These are phyloP conservation scores for Rhexocercosporidium sp. DNA, from an alignment of 2,329 filamentous ascomycete genomes.

Conservation along the genomic window DNA sequence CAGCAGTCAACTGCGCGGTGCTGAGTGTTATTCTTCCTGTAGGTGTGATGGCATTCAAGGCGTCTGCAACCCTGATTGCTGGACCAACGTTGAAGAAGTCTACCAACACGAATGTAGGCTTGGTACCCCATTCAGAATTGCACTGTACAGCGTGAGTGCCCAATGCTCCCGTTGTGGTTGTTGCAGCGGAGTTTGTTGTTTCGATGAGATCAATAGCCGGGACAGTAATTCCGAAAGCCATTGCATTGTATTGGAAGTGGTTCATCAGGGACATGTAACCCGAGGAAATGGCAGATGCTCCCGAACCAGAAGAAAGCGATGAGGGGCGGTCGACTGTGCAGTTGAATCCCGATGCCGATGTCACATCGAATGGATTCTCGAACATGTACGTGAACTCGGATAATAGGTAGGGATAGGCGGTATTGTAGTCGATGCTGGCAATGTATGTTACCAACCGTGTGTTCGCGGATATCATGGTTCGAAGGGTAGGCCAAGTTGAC, in stretches of 20 bases:
- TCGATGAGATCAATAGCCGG: slow-evolving; percentile 65
- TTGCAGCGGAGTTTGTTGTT: slow-evolving; percentile 69
- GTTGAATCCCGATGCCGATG: slow-evolving; percentile 67
- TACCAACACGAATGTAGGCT: slow-evolving; percentile 76
- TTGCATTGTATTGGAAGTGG: slow-evolving; percentile 73
- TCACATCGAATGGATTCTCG: slow-evolving; percentile 74
- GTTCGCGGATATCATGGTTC: slow-evolving; percentile 66
- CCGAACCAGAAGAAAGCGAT: slow-evolving; percentile 49
- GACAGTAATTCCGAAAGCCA: slow-evolving; percentile 60
- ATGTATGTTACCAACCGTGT: slow-evolving; percentile 74
- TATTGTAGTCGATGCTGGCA: slow-evolving; percentile 54
- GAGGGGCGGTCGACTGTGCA: slow-evolving; percentile 73
- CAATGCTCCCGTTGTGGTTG: slow-evolving; percentile 56
- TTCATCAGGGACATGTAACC: slow-evolving; percentile 76
- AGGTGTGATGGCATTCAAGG: slow-evolving; percentile 61
- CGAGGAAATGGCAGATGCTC: slow-evolving; percentile 56
- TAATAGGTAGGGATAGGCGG: slow-evolving; percentile 61
- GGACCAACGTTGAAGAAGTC: slow-evolving; percentile 81
- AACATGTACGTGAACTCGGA: slow-evolving; percentile 71
- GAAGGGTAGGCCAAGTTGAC: slow-evolving; percentile 72
- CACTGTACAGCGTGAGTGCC: slow-evolving; percentile 61
- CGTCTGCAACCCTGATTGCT: slow-evolving; percentile 71
- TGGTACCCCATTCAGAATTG: slow-evolving; percentile 60
- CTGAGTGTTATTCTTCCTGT: slow-evolving; percentile 35
- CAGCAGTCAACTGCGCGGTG: slow-evolving; percentile 31